These are phyloP conservation scores for Cladophialophora exuberans DNA, from an alignment of 2,329 filamentous ascomycete genomes.

Conservation along the genomic window DNA sequence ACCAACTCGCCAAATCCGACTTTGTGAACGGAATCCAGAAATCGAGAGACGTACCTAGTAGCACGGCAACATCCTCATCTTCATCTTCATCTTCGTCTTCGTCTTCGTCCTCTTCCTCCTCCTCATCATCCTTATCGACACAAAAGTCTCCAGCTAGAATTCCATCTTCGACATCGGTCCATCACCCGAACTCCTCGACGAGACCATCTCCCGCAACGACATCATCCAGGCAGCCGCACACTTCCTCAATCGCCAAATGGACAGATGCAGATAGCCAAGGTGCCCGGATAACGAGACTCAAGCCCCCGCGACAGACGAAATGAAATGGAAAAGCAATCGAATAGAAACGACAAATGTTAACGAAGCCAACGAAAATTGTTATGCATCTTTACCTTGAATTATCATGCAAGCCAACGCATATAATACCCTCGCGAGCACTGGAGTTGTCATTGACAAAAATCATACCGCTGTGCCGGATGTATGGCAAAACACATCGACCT, in stretches of 20 bases:
- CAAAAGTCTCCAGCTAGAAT: not conserved
- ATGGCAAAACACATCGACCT: too few relatives aligned
- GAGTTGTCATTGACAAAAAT: too few relatives aligned
- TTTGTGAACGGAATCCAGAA: constrained; percentile 13
- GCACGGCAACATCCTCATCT: too few relatives aligned
- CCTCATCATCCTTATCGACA: not conserved
- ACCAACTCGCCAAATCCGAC: constrained; percentile 18
- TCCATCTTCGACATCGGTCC: not conserved
- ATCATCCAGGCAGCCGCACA: too few relatives aligned
- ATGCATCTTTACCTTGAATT: too few relatives aligned
- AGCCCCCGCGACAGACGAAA: constrained; percentile 12
- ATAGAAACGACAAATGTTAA: not conserved
- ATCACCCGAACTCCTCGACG: not conserved
- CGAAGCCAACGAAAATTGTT: not conserved
- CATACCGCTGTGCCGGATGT: too few relatives aligned
- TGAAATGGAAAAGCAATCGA: not conserved
- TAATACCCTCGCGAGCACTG: too few relatives aligned
- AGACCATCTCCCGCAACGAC: not conserved
- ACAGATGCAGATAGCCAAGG: constrained; percentile 4
- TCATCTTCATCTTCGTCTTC: too few relatives aligned
- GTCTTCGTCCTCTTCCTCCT: too few relatives aligned
- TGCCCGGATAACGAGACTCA: constrained; percentile 19
- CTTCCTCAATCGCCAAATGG: not conserved
- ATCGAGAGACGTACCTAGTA: constrained; percentile 1
- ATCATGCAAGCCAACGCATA: too few relatives aligned